phyloP scores from a whole-genome alignment of 345 rosid species.

The Euphorbia pulcherrima region DNA sequence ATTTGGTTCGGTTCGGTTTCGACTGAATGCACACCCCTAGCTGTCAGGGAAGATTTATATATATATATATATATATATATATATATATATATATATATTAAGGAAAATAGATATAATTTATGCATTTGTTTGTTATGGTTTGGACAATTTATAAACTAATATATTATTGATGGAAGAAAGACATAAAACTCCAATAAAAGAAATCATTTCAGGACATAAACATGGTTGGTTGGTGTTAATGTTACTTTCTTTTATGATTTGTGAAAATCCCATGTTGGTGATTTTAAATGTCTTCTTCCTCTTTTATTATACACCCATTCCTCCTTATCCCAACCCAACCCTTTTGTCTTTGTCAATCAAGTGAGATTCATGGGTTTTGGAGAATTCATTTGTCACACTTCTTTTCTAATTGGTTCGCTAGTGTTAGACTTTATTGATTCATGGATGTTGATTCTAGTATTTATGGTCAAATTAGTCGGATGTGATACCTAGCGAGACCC shows the following conservation, averaged over 20 bases:
- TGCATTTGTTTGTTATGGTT: constrained; percentile 4
- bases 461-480: no score
- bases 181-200: background rate
- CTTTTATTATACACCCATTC: background rate
- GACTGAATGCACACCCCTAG: no score
- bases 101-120: no score
- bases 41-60: no score
- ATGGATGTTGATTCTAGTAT: no score
- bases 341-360: constrained; percentile 4
- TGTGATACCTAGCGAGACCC: no score
- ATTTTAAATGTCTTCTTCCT: background rate
- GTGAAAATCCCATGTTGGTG: background rate
- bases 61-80: no score
- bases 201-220: background rate
- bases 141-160: background rate
- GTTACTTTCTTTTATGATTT: background rate
- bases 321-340: constrained; percentile 1
- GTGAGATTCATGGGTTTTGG: constrained; percentile 1
- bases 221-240: background rate
- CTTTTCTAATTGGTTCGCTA: background rate
- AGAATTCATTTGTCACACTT: background rate
- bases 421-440: no score
- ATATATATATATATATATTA: no score
- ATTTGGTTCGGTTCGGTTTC: no score
- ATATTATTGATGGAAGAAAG: background rate